Base-by-base conservation (phyloP, 805 yeast genomes). In the Ogataea naganishii region DNA sequence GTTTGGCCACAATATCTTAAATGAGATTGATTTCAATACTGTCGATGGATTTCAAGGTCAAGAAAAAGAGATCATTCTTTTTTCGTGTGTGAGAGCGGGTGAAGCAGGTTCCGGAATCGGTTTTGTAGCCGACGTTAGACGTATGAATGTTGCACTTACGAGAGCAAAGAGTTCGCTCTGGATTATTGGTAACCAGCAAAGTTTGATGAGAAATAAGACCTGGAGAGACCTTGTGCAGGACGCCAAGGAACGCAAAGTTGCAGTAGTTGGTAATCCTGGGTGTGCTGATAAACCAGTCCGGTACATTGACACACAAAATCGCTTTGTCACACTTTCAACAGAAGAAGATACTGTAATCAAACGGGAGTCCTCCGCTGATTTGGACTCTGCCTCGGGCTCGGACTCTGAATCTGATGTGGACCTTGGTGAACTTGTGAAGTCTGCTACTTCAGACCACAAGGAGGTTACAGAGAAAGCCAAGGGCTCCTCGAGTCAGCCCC, bases 11-110 rank as follows among this genome's bases (percentile, higher is more conserved):
- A 47, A 60, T 4, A 79, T 89, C 20, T 51, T 68, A 13, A 65
- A 70, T 18, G 77, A 72, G 31, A 74, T 94, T 28, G 94, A 83
- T 48, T 86, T 92, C 58, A 86, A 88, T 48, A 85, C 99, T 0
- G 86, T 92, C 36, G 99, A 92, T 66, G 98, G 97, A 1, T 92
- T 88, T 51, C 99, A 86, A 60, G 96, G 95, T 39, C 97, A 92
- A 55, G 99, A 92, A 50, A 92, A 89, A 53, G 96, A 89, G 39
- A 74, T 92, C 27, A 84, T 92, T 38, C 72, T 92, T 28, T 79
- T 92, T 65, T 86, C 97, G 0, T 89, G 97, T 72, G 99, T 92
- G 4, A 72, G 98, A 45, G 95, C 97, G 1, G 63, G 67, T 37
- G 80, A 75, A 27, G 62, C 69, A 10, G 70, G 66, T 7, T 59